These are phyloP conservation scores for Plasmodium vivax DNA, from an alignment of 169 alveolate species.

Conservation along the genomic window DNA sequence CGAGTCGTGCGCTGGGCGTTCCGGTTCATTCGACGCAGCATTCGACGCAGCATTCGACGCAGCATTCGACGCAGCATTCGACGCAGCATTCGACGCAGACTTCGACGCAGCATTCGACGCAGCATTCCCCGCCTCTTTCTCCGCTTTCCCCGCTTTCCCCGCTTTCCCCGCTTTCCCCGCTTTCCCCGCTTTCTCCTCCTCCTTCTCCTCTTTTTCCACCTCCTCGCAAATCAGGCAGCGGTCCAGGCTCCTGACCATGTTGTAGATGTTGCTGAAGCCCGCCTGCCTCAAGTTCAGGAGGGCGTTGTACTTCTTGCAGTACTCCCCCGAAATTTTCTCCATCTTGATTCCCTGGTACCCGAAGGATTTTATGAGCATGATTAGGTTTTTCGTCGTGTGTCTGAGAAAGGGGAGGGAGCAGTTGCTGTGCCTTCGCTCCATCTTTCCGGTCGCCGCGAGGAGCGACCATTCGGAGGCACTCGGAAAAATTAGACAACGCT, in stretches of 20 bases:
- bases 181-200: not conserved
- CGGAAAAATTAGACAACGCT: too few relatives aligned
- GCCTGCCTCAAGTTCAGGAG: constrained; percentile 36
- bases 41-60: too few relatives aligned
- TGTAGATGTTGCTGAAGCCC: constrained; percentile 48
- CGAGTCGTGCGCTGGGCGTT: not conserved
- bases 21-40: not conserved
- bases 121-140: too few relatives aligned
- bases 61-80: too few relatives aligned
- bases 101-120: too few relatives aligned
- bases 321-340: constrained; percentile 57
- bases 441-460: not conserved
- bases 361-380: constrained; percentile 41
- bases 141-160: too few relatives aligned
- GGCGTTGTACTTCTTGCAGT: constrained; percentile 61
- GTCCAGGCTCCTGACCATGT: constrained; percentile 29
- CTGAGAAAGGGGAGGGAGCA: not conserved
- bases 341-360: constrained; percentile 57
- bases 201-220: not conserved
- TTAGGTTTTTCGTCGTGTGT: constrained; percentile 23
- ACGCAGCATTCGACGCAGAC: too few relatives aligned
- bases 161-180: too few relatives aligned
- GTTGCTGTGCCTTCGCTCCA: not conserved
- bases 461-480: not conserved
- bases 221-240: constrained; percentile 44